These are phyloP conservation scores for Aspergillus japonicus DNA, from an alignment of 2,329 filamentous ascomycete genomes.

Conservation along the genomic window DNA sequence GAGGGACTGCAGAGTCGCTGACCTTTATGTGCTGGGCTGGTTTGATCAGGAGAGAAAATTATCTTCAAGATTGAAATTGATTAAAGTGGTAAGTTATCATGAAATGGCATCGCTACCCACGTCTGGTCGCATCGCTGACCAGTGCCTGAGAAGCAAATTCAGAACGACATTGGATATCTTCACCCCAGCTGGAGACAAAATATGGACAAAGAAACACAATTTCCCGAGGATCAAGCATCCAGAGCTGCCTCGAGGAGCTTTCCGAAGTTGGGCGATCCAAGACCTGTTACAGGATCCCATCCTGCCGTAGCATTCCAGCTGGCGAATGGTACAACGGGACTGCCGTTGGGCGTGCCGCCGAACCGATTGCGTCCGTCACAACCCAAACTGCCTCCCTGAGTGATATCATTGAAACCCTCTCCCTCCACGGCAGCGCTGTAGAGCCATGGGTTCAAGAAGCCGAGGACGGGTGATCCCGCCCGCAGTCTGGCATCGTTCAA, in stretches of 20 bases:
- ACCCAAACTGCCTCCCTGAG: conserved; percentile 47
- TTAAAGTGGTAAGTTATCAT: not conserved
- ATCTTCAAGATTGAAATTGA: not conserved
- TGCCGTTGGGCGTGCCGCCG: conserved; percentile 38
- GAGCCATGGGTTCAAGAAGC: conserved; percentile 62
- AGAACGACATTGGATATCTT: not conserved
- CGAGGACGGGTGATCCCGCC: conserved; percentile 50
- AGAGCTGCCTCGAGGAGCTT: conserved; percentile 17
- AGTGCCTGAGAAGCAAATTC: not conserved
- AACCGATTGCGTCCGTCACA: conserved; percentile 47
- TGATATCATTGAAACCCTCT: conserved; percentile 50
- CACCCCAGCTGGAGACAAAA: not conserved
- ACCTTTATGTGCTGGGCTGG: not conserved
- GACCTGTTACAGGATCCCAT: conserved; percentile 53
- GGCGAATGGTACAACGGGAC: conserved; percentile 45
- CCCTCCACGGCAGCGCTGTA: conserved; percentile 47
- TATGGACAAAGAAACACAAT: not conserved
- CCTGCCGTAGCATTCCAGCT: conserved; percentile 53
- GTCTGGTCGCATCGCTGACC: not conserved
- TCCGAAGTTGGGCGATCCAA: conserved; percentile 37
- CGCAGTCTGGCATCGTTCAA: conserved; percentile 61
- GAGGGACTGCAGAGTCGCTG: not conserved
- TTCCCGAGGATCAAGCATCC: not conserved
- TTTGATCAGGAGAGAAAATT: not conserved
- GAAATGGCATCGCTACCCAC: not conserved